Conservation (phyloP, 805 yeast species). For the Candida maesae region DNA sequence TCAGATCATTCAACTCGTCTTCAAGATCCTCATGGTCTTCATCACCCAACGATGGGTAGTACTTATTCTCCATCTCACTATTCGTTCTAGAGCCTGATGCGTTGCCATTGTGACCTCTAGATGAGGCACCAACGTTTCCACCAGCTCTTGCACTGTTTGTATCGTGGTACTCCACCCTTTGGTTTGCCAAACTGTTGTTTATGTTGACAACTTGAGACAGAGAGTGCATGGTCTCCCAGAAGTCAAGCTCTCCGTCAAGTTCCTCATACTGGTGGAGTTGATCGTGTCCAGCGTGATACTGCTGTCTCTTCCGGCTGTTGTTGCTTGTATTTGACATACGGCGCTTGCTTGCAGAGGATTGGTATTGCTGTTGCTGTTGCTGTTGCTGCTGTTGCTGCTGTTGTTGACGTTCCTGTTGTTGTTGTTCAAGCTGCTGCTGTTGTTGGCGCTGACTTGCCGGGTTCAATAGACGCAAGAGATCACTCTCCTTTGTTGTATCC, state of each 20-base stretch:
- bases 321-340: slow-evolving; percentile 20
- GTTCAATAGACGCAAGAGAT: slow-evolving; percentile 43
- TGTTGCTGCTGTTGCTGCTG: neutral
- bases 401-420: slow-evolving; percentile 2
- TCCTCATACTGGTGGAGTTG: slow-evolving; percentile 35
- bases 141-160: slow-evolving; percentile 1
- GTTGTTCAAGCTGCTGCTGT: slow-evolving; percentile 9
- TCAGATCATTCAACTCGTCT: slow-evolving; percentile 18
- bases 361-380: slow-evolving; percentile 6
- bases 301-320: slow-evolving; percentile 15
- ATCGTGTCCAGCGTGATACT: slow-evolving; percentile 10
- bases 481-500: slow-evolving; percentile 37
- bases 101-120: no score
- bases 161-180: slow-evolving; percentile 6
- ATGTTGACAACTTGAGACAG: slow-evolving; percentile 40
- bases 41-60: slow-evolving; percentile 14
- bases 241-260: slow-evolving; percentile 60
- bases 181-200: slow-evolving; percentile 12
- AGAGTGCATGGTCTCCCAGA: slow-evolving; percentile 67
- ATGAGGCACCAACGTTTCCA: neutral
- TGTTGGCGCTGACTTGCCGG: slow-evolving; percentile 18
- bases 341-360: slow-evolving; percentile 11
- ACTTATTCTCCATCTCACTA: no score
- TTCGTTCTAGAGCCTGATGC: no score
- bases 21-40: slow-evolving; percentile 23